Percentiles rank a stretch among this genome's conserved stretches.
Conservation (phyloP, 495 filamentous ascomycete genomes). For the Lichenothelia convexa region DNA sequence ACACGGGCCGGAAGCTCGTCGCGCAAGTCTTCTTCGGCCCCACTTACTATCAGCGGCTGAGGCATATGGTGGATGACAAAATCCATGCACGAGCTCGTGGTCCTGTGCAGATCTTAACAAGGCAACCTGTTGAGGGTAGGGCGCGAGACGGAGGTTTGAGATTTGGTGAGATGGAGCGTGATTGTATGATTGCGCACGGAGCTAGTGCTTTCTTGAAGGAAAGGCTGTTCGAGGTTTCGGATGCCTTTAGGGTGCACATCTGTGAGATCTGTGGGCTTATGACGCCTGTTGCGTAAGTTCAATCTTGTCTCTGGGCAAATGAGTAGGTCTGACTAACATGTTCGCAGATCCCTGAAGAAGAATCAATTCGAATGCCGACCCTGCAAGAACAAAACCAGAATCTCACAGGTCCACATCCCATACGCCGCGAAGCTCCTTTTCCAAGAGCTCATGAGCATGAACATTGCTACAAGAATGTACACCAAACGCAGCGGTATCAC, state of each 20-base stretch:
- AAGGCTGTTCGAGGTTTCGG: conserved; percentile 81
- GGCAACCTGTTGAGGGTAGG: conserved; percentile 91
- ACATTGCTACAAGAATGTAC: no score
- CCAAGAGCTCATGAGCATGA: conserved; percentile 96
- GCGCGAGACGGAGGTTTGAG: conserved; percentile 82
- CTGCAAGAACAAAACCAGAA: conserved; percentile 61
- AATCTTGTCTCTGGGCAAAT: no score
- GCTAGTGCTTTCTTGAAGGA: conserved; percentile 71
- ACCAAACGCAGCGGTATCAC: conserved; percentile 61
- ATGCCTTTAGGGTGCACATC: conserved; percentile 78
- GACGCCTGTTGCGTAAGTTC: no score
- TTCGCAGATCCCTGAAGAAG: no score
- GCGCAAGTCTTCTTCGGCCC: conserved; percentile 97
- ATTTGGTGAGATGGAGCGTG: conserved; percentile 96
- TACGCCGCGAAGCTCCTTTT: conserved; percentile 96
- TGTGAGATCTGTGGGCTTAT: conserved; percentile 87
- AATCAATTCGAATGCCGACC: conserved; percentile 81
- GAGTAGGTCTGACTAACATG: no score
- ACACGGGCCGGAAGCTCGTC: conserved; percentile 82
- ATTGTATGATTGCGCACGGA: conserved; percentile 92
- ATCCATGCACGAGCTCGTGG: conserved; percentile 92
- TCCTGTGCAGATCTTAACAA: conserved; percentile 76
- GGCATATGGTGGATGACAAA: conserved; percentile 99
- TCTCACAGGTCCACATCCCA: conserved; percentile 88
- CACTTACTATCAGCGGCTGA: conserved; percentile 98